Evolutionary conservation across 306 rosid genomes (phyloP), one percentile per base, ranked within the genome.

Genomic region (Styphnolobium japonicum): DNA sequence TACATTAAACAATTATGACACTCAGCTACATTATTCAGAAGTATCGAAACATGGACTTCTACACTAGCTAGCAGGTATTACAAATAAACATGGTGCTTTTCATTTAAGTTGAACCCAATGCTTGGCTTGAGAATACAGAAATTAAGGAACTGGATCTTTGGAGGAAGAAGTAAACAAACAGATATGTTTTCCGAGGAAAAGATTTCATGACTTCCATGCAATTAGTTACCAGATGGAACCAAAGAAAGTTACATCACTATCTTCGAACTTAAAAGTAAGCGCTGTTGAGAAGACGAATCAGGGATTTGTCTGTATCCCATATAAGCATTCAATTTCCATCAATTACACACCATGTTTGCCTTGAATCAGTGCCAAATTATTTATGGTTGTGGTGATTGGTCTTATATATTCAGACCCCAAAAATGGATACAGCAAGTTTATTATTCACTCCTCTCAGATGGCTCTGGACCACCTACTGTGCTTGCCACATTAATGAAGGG

Each of bases 251-350:
- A 83, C 76, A 77, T 78, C 80, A 55, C 71, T 77, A 64, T 69
- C 61, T 71, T 75, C 2, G 42, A 76, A 67, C 75, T 22, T 27
- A 27, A n/a, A 42, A 53, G 27, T 14, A 21, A 36, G 48, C 65
- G 73, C 18, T 73, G 37, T 3, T 75, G 77, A 83, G 83, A 71
- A 83, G 86, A 71, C 76, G 76, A 82, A 82, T 71, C 86, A 83
- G 80, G 71, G 31, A 78, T 45, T 78, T 72, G 83, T 78, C 83
- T 73, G 67, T 67, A 78, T 73, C 77, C 68, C 49, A 68, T 75
- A n/a, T n/a, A n/a, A 27, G 86, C 76, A 70, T 79, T 73, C 48
- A 83, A 67, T 58, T 73, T 55, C 71, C 73, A 58, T 60, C 52
- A 67, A 58, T 19, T 19, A 68, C 60, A 48, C 66, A 66, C 15